Evolutionary conservation across 345 rosid genomes (phyloP).

Genomic region (Bruguiera sexangula): DNA sequence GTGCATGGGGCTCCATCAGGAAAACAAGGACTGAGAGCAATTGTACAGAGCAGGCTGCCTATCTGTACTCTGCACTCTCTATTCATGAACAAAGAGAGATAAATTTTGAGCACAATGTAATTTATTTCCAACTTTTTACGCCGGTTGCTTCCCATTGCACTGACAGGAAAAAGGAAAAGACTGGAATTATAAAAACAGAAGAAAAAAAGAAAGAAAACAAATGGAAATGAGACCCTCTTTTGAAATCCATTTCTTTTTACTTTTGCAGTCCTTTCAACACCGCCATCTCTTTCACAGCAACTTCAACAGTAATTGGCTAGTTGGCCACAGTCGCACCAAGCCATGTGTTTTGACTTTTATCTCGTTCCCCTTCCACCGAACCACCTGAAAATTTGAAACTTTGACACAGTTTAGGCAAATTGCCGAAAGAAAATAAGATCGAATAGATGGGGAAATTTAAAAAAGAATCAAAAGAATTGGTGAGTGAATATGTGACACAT

Average conservation of each 20-base stretch:
- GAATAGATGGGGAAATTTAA: background rate
- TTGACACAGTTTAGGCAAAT: background rate
- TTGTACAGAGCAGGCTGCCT: conserved; percentile 13
- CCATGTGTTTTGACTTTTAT: conserved; percentile 13
- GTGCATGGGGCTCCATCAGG: conserved; percentile 28
- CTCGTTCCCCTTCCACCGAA: conserved; percentile 25
- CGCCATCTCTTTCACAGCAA: conserved; percentile 17
- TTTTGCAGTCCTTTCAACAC: conserved; percentile 1
- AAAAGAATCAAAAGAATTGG: background rate
- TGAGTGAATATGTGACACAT: background rate
- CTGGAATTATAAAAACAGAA: background rate
- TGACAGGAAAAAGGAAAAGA: conserved; percentile 12
- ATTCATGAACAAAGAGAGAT: conserved; percentile 24
- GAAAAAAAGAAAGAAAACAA: conserved; percentile 13
- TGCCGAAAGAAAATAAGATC: background rate
- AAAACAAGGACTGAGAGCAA: conserved; percentile 11
- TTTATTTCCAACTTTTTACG: conserved; percentile 36
- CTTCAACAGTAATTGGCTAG: conserved; percentile 11
- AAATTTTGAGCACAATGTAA: conserved; percentile 15
- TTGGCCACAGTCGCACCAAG: conserved; percentile 6
- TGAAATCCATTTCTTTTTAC: conserved; percentile 21
- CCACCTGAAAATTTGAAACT: conserved; percentile 41
- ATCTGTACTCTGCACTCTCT: conserved; percentile 17
- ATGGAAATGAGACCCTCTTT: conserved; percentile 6
- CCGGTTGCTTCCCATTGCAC: conserved; percentile 41